phyloP scores from a whole-genome alignment of 306 rosid genomes.

The Glycine soja region DNA sequence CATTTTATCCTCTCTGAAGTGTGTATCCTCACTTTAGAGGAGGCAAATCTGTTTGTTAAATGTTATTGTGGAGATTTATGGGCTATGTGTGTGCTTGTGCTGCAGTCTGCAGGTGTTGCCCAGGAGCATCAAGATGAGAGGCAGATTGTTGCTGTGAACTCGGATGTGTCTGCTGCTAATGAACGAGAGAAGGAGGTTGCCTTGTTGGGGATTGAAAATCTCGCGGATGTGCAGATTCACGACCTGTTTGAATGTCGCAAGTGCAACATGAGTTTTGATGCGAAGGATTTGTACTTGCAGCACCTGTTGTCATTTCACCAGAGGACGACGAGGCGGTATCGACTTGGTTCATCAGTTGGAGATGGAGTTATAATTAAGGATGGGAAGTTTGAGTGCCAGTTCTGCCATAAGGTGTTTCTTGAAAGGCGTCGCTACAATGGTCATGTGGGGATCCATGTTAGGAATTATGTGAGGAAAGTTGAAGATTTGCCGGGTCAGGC shows the following conservation, averaged over 20 bases:
- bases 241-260: slow-evolving; percentile 89
- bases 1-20: no score
- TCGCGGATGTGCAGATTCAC: slow-evolving; percentile 80
- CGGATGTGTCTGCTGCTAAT: slow-evolving; percentile 49
- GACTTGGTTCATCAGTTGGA: slow-evolving; percentile 89
- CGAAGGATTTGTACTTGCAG: slow-evolving; percentile 82
- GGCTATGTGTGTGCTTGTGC: slow-evolving; percentile 33
- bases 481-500: slow-evolving; percentile 65
- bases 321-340: slow-evolving; percentile 82
- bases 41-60: neutral
- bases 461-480: slow-evolving; percentile 76
- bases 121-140: slow-evolving; percentile 51
- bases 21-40: neutral
- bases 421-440: slow-evolving; percentile 92
- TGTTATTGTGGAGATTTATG: slow-evolving; percentile 45
- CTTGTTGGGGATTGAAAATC: slow-evolving; percentile 68
- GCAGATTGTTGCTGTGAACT: slow-evolving; percentile 51
- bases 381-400: slow-evolving; percentile 91
- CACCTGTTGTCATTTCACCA: slow-evolving; percentile 81
- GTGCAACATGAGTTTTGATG: slow-evolving; percentile 75
- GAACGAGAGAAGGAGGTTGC: slow-evolving; percentile 59
- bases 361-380: slow-evolving; percentile 92
- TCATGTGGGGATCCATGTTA: slow-evolving; percentile 92
- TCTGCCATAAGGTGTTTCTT: slow-evolving; percentile 83
- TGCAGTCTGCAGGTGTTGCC: slow-evolving; percentile 63